A percentile compares a stretch with the other conserved stretches of the same genome.
These are phyloP conservation scores for Apiospora hydei DNA, from an alignment of 2,329 filamentous ascomycete genomes.

Conservation along the genomic window DNA sequence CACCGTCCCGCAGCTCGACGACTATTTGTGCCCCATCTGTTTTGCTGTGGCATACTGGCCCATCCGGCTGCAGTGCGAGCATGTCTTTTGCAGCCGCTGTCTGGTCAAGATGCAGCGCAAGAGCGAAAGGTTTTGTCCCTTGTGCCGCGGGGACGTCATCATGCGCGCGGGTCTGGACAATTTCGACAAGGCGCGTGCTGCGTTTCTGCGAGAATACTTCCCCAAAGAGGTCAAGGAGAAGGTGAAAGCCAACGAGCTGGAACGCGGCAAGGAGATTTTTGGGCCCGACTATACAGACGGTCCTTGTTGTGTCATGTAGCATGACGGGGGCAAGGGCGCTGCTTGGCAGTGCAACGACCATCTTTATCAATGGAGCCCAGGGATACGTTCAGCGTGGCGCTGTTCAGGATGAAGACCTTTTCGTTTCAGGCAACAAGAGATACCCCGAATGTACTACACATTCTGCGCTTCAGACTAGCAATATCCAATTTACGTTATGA, in stretches of 20 bases:
- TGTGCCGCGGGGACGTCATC: constrained; percentile 77
- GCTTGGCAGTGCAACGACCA: background rate
- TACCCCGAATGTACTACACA: constrained; percentile 13
- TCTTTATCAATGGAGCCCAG: background rate
- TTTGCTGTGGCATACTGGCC: constrained; percentile 82
- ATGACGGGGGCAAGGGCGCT: background rate
- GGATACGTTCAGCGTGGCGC: constrained; percentile 1
- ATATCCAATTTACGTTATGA: background rate
- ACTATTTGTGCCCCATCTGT: constrained; percentile 85
- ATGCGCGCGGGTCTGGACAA: constrained; percentile 74
- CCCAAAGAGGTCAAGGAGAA: constrained; percentile 73
- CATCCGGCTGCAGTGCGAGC: constrained; percentile 76
- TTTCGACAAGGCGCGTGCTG: constrained; percentile 72
- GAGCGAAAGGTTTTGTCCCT: constrained; percentile 72
- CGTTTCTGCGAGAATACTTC: constrained; percentile 79
- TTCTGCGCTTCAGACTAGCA: constrained; percentile 7
- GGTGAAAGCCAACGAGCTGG: constrained; percentile 74
- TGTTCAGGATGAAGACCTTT: constrained; percentile 17
- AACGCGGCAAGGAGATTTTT: constrained; percentile 76
- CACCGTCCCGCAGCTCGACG: constrained; percentile 81
- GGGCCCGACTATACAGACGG: constrained; percentile 69
- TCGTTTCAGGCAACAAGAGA: constrained; percentile 15
- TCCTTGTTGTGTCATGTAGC: constrained; percentile 67
- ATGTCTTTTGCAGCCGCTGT: constrained; percentile 86
- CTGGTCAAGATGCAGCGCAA: constrained; percentile 80